Conservation (phyloP, 768 basidiomycete species). For the Hypholoma fasciculare region DNA sequence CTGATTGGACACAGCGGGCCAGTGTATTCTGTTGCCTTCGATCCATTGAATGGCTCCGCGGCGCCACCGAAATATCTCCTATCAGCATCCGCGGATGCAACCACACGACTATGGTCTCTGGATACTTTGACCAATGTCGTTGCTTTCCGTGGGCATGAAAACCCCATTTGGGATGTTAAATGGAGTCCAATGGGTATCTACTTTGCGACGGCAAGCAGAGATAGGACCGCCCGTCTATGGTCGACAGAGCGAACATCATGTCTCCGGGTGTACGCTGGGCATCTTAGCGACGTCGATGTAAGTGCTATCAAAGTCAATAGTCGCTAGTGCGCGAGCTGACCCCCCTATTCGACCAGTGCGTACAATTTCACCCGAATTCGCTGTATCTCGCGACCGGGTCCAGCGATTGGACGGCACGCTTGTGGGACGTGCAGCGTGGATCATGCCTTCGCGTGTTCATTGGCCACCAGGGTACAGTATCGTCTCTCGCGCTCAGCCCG, state of each 20-base stretch:
- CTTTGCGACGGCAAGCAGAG: slow-evolving; percentile 94
- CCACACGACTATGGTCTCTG: slow-evolving; percentile 90
- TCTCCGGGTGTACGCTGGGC: slow-evolving; percentile 91
- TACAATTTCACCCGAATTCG: slow-evolving; percentile 97
- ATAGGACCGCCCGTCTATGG: slow-evolving; percentile 95
- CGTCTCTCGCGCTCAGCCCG: slow-evolving; percentile 85
- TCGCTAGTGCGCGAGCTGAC: background rate
- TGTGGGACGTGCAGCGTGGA: slow-evolving; percentile 99
- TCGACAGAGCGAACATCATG: slow-evolving; percentile 88
- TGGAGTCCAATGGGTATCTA: slow-evolving; percentile 99
- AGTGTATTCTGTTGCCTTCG: slow-evolving; percentile 92
- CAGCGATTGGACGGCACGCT: slow-evolving; percentile 90
- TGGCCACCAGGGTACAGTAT: slow-evolving; percentile 89
- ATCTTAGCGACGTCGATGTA: slow-evolving; percentile 96
- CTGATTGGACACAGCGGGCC: slow-evolving; percentile 96
- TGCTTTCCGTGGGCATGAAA: slow-evolving; percentile 93
- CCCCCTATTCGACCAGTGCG: slow-evolving; percentile 54
- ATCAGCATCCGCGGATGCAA: slow-evolving; percentile 91
- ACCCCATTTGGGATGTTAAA: slow-evolving; percentile 98
- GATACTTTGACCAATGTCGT: slow-evolving; percentile 94
- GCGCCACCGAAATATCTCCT: slow-evolving; percentile 84
- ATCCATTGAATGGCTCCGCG: slow-evolving; percentile 86
- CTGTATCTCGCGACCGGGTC: slow-evolving; percentile 97
- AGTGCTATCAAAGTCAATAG: slow-evolving; percentile 30
- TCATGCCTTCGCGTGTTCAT: slow-evolving; percentile 93